Evolutionary conservation across 2,329 filamentous ascomycete genomes (phyloP).

Genomic region (Ophiostoma sp.): DNA sequence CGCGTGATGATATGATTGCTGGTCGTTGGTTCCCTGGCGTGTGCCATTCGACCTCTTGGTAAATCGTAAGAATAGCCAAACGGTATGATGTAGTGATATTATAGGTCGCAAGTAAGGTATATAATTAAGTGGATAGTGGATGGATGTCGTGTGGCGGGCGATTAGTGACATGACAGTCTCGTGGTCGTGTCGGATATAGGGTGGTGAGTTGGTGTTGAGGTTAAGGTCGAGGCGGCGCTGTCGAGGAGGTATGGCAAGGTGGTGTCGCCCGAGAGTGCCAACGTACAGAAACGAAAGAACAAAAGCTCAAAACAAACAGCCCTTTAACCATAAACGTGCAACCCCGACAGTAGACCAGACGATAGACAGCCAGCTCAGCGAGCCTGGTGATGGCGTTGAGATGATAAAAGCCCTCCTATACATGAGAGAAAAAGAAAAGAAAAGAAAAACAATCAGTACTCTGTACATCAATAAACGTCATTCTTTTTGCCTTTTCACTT

Average conservation of each 20-base stretch:
- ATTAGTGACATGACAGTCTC: no score
- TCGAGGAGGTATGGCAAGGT: neutral
- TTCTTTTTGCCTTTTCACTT: conserved; percentile 35
- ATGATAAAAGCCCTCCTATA: conserved; percentile 27
- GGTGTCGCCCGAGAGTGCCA: neutral
- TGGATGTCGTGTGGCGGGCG: neutral
- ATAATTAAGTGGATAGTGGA: neutral
- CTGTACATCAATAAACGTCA: neutral
- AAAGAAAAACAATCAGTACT: conserved; percentile 21
- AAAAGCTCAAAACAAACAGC: conserved; percentile 7
- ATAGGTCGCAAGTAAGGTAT: neutral
- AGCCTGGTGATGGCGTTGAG: conserved; percentile 23
- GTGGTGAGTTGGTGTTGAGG: neutral
- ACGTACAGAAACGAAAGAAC: conserved; percentile 15
- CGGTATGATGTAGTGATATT: neutral
- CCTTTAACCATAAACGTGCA: conserved; percentile 4
- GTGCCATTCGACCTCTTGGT: neutral
- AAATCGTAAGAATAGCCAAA: no score
- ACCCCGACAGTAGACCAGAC: conserved; percentile 8
- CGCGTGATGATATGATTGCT: neutral
- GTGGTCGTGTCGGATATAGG: no score
- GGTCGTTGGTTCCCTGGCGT: neutral
- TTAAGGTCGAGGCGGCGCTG: neutral
- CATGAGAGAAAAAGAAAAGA: conserved; percentile 20
- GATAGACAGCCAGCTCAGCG: conserved; percentile 13